These are phyloP conservation scores for Thecaphora frezii DNA, from an alignment of 1,284 basidiomycete genomes.

Conservation along the genomic window DNA sequence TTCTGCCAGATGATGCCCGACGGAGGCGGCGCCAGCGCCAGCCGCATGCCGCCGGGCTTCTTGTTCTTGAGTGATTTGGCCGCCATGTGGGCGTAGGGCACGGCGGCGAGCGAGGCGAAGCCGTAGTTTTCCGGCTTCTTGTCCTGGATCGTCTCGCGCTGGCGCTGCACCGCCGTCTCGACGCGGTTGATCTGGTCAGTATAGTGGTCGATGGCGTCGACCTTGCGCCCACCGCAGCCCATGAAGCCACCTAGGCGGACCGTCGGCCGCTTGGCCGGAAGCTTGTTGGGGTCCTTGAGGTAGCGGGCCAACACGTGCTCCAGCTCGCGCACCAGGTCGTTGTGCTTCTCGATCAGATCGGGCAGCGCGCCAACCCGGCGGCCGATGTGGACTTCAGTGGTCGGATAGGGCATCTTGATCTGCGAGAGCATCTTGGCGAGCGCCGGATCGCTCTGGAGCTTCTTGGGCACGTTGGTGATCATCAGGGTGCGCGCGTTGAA, in stretches of 20 bases:
- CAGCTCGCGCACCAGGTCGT: constrained; percentile 78
- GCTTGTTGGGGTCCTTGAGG: constrained; percentile 72
- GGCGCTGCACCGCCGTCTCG: constrained; percentile 61
- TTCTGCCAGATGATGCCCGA: constrained; percentile 56
- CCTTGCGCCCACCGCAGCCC: constrained; percentile 72
- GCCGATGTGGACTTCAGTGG: constrained; percentile 79
- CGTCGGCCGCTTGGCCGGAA: constrained; percentile 74
- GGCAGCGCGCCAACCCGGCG: constrained; percentile 74
- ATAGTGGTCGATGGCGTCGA: constrained; percentile 57
- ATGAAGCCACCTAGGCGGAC: constrained; percentile 72
- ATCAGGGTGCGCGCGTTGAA: constrained; percentile 68
- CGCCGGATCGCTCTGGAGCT: constrained; percentile 68
- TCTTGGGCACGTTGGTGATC: constrained; percentile 69
- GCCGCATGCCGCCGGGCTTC: constrained; percentile 37
- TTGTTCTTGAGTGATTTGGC: constrained; percentile 41
- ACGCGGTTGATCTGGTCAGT: constrained; percentile 45
- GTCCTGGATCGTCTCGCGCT: constrained; percentile 45
- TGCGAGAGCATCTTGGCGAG: constrained; percentile 68
- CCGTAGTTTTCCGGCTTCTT: constrained; percentile 53
- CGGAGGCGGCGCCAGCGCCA: constrained; percentile 48
- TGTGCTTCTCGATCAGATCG: constrained; percentile 79
- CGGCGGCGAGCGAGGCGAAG: constrained; percentile 53
- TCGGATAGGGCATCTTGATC: constrained; percentile 72
- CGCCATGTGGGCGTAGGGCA: constrained; percentile 53
- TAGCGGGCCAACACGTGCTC: constrained; percentile 81